phyloP scores from a whole-genome alignment of 2,329 filamentous ascomycete genomes.

The Drechslerella coelobrocha region DNA sequence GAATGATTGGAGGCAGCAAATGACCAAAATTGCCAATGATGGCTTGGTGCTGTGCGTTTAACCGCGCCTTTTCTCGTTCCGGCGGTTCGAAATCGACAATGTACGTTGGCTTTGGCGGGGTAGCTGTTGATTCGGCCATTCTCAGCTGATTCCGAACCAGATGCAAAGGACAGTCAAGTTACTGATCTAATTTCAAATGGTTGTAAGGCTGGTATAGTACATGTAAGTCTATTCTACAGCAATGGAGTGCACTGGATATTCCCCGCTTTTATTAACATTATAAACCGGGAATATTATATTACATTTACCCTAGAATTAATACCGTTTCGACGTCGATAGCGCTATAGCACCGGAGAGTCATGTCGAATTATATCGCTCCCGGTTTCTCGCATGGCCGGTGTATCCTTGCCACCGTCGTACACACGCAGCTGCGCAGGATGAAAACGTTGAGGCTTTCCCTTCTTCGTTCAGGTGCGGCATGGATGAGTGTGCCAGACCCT shows the following conservation, averaged over 20 bases:
- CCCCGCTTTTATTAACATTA: too few relatives aligned
- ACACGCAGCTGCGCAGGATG: slow-evolving; percentile 1
- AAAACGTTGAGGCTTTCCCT: neutral
- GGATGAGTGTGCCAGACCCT: neutral
- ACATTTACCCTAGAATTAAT: too few relatives aligned
- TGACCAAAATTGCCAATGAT: slow-evolving; percentile 25
- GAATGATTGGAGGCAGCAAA: slow-evolving; percentile 22
- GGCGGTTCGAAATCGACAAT: slow-evolving; percentile 37
- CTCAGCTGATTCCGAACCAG: neutral
- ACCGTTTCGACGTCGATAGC: too few relatives aligned
- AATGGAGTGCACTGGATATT: too few relatives aligned
- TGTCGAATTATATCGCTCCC: neutral
- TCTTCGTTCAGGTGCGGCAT: neutral
- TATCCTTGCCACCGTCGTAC: neutral
- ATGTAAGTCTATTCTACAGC: too few relatives aligned
- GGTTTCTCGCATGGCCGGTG: neutral
- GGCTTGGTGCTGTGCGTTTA: slow-evolving; percentile 18
- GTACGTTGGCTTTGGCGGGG: slow-evolving; percentile 30
- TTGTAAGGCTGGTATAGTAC: too few relatives aligned
- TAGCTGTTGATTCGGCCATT: neutral
- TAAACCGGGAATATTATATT: too few relatives aligned
- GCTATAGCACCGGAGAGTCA: too few relatives aligned
- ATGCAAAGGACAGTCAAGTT: neutral
- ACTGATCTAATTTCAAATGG: too few relatives aligned
- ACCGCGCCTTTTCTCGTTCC: slow-evolving; percentile 28